These are phyloP conservation scores for Ilex aquifolium DNA, from an alignment of 257 asterid genomes.

Conservation along the genomic window DNA sequence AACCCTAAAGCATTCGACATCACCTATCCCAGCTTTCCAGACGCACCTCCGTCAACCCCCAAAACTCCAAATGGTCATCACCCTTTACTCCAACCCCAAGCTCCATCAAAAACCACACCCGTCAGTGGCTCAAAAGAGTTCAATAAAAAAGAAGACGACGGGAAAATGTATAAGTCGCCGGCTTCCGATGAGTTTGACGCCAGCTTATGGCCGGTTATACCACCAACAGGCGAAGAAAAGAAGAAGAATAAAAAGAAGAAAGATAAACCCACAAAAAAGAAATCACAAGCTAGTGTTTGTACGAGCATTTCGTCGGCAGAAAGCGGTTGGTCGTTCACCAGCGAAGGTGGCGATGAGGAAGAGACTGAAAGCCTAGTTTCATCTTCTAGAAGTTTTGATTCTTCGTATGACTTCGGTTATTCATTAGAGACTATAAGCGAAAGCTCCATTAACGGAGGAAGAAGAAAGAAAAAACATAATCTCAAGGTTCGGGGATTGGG, in stretches of 20 bases:
- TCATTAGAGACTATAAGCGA: constrained; percentile 5
- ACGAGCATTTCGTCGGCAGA: constrained; percentile 25
- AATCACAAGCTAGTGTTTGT: constrained; percentile 16
- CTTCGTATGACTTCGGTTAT: constrained; percentile 18
- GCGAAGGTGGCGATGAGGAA: constrained; percentile 17
- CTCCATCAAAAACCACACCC: constrained; percentile 23
- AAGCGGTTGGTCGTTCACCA: constrained; percentile 14
- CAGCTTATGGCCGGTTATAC: constrained; percentile 2
- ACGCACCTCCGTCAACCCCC: constrained; percentile 51
- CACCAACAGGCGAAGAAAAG: constrained; percentile 13
- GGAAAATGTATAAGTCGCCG: constrained; percentile 25
- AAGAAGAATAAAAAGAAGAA: neutral
- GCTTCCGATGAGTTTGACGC: constrained; percentile 28
- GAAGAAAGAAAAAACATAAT: constrained; percentile 15
- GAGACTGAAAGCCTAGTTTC: constrained; percentile 35
- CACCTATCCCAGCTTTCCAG: constrained; percentile 34
- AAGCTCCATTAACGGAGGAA: constrained; percentile 10
- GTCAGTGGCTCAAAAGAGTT: constrained; percentile 4
- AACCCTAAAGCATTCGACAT: constrained; percentile 31
- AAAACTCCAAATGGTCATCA: neutral
- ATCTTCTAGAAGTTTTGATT: constrained; percentile 28
- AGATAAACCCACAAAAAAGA: neutral
- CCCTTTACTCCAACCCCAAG: constrained; percentile 19
- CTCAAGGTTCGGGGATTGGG: constrained; percentile 19
- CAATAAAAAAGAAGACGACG: constrained; percentile 2